These are phyloP conservation scores for Olyra latifolia DNA, from an alignment of 176 grass and related monocot genomes.

Conservation along the genomic window DNA sequence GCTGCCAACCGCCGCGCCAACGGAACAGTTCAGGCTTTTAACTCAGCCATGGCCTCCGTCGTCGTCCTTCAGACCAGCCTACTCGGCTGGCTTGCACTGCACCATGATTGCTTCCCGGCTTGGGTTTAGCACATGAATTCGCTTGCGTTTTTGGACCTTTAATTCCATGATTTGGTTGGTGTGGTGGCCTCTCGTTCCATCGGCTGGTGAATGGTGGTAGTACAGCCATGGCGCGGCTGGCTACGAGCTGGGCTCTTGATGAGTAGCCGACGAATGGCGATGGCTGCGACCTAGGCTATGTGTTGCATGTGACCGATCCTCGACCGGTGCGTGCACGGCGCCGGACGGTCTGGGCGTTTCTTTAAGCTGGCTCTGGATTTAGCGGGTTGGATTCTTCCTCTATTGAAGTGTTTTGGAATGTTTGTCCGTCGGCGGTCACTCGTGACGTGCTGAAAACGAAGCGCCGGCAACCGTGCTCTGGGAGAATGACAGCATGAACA, in stretches of 20 bases:
- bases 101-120: background rate
- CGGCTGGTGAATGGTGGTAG: background rate
- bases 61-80: conserved; percentile 7
- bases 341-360: background rate
- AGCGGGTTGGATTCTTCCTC: background rate
- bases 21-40: background rate
- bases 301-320: background rate
- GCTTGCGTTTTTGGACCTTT: background rate
- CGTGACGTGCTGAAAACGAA: background rate
- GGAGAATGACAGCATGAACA: too few species aligned
- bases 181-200: background rate
- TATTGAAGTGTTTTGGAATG: background rate
- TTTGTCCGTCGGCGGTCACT: background rate
- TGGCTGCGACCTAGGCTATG: background rate
- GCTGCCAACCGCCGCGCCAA: background rate
- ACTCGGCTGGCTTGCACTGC: background rate
- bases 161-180: background rate
- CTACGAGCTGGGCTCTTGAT: background rate
- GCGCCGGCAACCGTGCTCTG: too few species aligned
- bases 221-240: too few species aligned
- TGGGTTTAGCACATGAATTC: background rate
- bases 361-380: background rate
- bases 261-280: background rate
- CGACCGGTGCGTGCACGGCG: background rate
- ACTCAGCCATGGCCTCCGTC: background rate